A percentile compares a stretch with the other conserved stretches of the same genome.
Conservation (phyloP, 192 early-diverging fungal genomes). For the Geranomyces michiganensis region DNA sequence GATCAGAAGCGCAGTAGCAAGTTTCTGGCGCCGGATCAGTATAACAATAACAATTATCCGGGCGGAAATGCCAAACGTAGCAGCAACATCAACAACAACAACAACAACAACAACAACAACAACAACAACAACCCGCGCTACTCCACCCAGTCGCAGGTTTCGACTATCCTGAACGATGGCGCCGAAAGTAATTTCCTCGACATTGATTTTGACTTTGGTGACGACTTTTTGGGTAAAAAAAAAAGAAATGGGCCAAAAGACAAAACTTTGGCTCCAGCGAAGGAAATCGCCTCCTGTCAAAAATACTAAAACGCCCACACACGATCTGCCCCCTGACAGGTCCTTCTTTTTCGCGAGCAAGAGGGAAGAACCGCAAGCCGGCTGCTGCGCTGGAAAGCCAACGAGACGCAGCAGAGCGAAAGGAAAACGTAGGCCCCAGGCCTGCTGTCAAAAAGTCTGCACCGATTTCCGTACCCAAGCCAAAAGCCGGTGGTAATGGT, state of each 20-base stretch:
- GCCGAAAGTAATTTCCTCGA: conserved; percentile 30
- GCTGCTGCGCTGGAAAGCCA: not conserved
- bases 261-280: too few relatives aligned
- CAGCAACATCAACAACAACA: not conserved
- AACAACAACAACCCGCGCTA: conserved; percentile 2
- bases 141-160: conserved; percentile 29
- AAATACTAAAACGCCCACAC: too few relatives aligned
- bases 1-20: not conserved
- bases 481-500: not conserved
- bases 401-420: not conserved
- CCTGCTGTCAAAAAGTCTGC: not conserved
- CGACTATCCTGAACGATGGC: conserved; percentile 16
- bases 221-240: conserved; percentile 18
- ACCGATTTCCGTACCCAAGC: not conserved
- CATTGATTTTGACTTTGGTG: conserved; percentile 28
- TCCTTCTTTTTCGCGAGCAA: not conserved
- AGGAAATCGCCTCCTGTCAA: too few relatives aligned
- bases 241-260: too few relatives aligned
- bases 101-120: too few relatives aligned
- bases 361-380: not conserved
- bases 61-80: not conserved
- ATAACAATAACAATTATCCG: too few relatives aligned
- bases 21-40: not conserved
- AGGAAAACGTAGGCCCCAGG: conserved; percentile 2
- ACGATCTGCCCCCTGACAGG: too few relatives aligned